Conservation (phyloP, 768 basidiomycete species). For the Tricholomella constricta region DNA sequence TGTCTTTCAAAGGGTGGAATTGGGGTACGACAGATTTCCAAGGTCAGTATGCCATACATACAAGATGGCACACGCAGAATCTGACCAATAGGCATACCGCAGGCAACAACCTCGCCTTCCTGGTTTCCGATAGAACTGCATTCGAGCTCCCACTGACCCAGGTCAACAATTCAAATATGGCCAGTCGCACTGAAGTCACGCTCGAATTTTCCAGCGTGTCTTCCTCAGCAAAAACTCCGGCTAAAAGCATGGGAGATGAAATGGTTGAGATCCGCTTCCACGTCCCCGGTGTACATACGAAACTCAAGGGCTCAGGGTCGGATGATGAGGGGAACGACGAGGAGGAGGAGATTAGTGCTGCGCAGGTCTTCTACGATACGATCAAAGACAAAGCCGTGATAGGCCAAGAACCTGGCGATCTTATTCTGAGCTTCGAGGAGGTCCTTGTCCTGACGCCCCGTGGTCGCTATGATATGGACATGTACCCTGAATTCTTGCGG, state of each 20-base stretch:
- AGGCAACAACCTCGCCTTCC: constrained; percentile 93
- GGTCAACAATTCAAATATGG: constrained; percentile 97
- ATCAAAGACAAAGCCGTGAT: constrained; percentile 97
- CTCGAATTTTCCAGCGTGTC: constrained; percentile 80
- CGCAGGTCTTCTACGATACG: constrained; percentile 94
- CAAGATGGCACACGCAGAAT: constrained; percentile 3
- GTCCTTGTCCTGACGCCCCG: constrained; percentile 93
- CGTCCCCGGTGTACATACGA: constrained; percentile 77
- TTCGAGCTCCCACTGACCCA: constrained; percentile 87
- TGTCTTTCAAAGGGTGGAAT: constrained; percentile 95
- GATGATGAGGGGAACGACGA: constrained; percentile 75
- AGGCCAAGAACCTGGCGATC: constrained; percentile 86
- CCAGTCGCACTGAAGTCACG: constrained; percentile 96
- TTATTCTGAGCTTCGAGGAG: constrained; percentile 94
- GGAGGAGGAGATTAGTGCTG: constrained; percentile 83
- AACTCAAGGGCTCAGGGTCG: constrained; percentile 58
- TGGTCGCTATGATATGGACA: constrained; percentile 97
- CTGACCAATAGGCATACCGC: background rate
- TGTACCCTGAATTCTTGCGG: constrained; percentile 93
- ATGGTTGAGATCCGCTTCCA: constrained; percentile 97
- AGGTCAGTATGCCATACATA: constrained; percentile 48
- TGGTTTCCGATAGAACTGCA: constrained; percentile 82
- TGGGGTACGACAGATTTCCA: constrained; percentile 97
- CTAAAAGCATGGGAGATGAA: constrained; percentile 66
- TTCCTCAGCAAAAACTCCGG: constrained; percentile 36